Percentiles rank a stretch among this genome's conserved stretches.
phyloP scores from a whole-genome alignment of 2,329 filamentous ascomycete genomes.

The Lecanicillium sp. region DNA sequence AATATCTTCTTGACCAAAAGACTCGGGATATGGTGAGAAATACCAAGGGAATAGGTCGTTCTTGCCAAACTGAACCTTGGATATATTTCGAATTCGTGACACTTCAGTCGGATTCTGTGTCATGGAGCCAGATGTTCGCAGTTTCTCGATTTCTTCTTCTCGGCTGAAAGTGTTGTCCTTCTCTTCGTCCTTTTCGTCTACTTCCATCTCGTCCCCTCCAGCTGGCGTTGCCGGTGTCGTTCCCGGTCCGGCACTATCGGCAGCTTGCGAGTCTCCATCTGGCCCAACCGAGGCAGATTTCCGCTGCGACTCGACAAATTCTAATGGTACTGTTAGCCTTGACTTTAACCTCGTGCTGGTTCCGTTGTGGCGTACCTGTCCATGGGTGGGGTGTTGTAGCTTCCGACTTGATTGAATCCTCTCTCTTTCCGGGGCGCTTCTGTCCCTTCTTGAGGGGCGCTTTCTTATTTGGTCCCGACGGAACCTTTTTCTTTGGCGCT shows the following conservation, averaged over 20 bases:
- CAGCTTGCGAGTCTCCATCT: slow-evolving; percentile 37
- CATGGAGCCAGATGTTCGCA: slow-evolving; percentile 93
- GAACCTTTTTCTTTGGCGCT: slow-evolving; percentile 62
- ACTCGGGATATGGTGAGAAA: slow-evolving; percentile 91
- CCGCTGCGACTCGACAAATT: slow-evolving; percentile 39
- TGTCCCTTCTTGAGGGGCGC: slow-evolving; percentile 48
- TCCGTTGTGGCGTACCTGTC: slow-evolving; percentile 23
- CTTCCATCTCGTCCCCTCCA: slow-evolving; percentile 43
- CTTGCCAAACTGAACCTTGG: slow-evolving; percentile 87
- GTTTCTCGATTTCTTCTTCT: slow-evolving; percentile 92
- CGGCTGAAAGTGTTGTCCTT: slow-evolving; percentile 57
- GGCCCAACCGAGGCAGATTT: slow-evolving; percentile 33
- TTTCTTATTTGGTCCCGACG: slow-evolving; percentile 50
- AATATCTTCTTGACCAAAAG: slow-evolving; percentile 79
- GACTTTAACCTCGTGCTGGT: background rate
- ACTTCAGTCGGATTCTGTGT: slow-evolving; percentile 98
- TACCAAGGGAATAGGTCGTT: slow-evolving; percentile 97
- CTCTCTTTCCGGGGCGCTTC: slow-evolving; percentile 46
- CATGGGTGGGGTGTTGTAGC: slow-evolving; percentile 46
- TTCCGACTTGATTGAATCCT: slow-evolving; percentile 46
- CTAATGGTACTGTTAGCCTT: slow-evolving; percentile 14
- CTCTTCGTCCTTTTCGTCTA: slow-evolving; percentile 39
- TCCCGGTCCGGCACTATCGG: slow-evolving; percentile 32
- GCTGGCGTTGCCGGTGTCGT: slow-evolving; percentile 39
- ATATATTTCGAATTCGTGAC: slow-evolving; percentile 89